phyloP scores from a whole-genome alignment of 768 basidiomycete genomes.

The Tricholoma bakamatsutake region DNA sequence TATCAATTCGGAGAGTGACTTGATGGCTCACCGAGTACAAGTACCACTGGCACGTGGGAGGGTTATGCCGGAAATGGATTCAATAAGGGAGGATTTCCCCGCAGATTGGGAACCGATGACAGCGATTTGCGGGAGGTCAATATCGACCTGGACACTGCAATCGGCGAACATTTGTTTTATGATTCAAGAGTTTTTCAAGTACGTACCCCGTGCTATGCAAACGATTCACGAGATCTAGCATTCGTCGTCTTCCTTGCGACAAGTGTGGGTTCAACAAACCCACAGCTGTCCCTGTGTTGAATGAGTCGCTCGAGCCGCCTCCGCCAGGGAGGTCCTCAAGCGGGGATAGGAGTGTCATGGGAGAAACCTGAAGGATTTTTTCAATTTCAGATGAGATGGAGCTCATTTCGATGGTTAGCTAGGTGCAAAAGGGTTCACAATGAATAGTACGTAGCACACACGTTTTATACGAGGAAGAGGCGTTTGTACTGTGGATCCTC shows the following conservation, averaged over 20 bases:
- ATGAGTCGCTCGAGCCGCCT: no score
- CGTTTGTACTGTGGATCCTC: no score
- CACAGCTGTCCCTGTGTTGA: slow-evolving; percentile 13
- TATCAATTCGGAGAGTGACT: no score
- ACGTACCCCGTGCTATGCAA: slow-evolving; percentile 50
- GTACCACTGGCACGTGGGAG: slow-evolving; percentile 69
- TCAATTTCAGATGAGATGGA: neutral
- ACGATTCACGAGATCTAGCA: slow-evolving; percentile 50
- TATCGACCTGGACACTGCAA: slow-evolving; percentile 40
- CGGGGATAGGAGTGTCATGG: neutral
- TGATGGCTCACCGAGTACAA: slow-evolving; percentile 52
- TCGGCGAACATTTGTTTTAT: neutral
- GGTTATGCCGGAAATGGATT: slow-evolving; percentile 68
- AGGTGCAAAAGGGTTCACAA: no score
- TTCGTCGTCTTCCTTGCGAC: slow-evolving; percentile 32
- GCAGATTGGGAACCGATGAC: slow-evolving; percentile 71
- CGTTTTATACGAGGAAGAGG: no score
- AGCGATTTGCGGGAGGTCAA: slow-evolving; percentile 68
- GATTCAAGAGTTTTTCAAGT: neutral
- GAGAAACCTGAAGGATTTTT: no score
- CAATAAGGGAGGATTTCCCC: slow-evolving; percentile 74
- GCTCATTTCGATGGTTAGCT: no score
- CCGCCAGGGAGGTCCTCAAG: neutral
- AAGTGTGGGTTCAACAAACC: slow-evolving; percentile 41
- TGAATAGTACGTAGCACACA: no score